Percentiles rank a stretch among this genome's conserved stretches.
Conservation (phyloP, 192 early-diverging fungal species). For the Allomyces macrogynus region DNA sequence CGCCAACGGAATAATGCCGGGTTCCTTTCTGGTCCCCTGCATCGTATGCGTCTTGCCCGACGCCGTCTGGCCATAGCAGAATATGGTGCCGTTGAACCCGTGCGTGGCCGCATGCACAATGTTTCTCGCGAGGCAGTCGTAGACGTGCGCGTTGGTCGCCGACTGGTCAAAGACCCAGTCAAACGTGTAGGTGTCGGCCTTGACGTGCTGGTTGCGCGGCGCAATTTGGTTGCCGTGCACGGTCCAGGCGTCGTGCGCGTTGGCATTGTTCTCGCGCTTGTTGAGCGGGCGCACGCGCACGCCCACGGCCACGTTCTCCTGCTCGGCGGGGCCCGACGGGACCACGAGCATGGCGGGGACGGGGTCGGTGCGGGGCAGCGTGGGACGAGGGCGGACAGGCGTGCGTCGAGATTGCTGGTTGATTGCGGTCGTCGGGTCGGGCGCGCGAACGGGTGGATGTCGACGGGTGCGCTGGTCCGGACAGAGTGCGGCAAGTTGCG, state of each 20-base stretch:
- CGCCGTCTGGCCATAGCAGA: conserved; percentile 24
- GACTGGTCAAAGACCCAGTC: neutral
- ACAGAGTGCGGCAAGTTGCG: too few relatives aligned
- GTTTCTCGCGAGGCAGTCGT: neutral
- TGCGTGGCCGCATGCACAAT: neutral
- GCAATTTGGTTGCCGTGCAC: neutral
- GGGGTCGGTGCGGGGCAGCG: too few relatives aligned
- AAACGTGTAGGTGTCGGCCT: neutral
- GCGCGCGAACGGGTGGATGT: too few relatives aligned
- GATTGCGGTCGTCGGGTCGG: too few relatives aligned
- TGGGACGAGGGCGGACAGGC: too few relatives aligned
- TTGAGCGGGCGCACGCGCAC: neutral
- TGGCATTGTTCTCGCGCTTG: neutral
- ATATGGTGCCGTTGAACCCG: conserved; percentile 21
- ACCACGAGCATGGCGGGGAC: too few relatives aligned
- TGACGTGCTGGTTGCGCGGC: too few relatives aligned
- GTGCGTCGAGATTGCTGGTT: too few relatives aligned
- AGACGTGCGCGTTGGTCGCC: neutral
- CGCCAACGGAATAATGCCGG: conserved; percentile 17
- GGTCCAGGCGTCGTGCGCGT: neutral
- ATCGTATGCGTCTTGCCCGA: conserved; percentile 26
- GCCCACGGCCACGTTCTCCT: neutral
- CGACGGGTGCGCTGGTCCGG: too few relatives aligned
- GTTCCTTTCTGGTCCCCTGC: conserved; percentile 7
- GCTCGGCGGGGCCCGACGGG: too few relatives aligned